Evolutionary conservation across 202 grass and related monocot genomes (phyloP).

Genomic region (Bolboschoenoplectus hybrid): DNA sequence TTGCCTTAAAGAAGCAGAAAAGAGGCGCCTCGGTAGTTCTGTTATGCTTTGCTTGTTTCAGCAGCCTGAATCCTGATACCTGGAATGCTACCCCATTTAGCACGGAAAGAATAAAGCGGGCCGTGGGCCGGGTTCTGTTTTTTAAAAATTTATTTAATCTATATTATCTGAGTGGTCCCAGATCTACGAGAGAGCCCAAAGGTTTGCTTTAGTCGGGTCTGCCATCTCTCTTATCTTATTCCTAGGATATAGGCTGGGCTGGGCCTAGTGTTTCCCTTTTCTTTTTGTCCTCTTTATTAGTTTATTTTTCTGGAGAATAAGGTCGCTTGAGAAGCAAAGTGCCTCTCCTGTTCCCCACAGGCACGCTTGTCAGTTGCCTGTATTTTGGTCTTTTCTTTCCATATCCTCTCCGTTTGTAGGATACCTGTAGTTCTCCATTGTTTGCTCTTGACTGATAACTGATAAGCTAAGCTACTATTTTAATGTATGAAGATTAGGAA

Average conservation of each 20-base stretch:
- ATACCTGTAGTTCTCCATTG: not conserved
- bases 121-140: constrained; percentile 29
- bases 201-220: constrained; percentile 25
- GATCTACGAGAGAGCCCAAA: constrained; percentile 23
- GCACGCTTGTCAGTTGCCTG: constrained; percentile 31
- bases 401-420: constrained; percentile 20
- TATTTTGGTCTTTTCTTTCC: not conserved
- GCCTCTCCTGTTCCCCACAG: constrained; percentile 20
- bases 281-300: not conserved
- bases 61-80: constrained; percentile 46
- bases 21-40: constrained; percentile 38
- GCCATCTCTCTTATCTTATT: not conserved
- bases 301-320: constrained; percentile 28
- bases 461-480: not conserved
- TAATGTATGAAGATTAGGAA: not conserved
- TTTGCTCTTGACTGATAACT: not conserved
- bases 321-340: constrained; percentile 38
- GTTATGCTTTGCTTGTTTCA: constrained; percentile 48
- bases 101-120: constrained; percentile 48
- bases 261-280: constrained; percentile 33
- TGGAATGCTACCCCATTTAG: constrained; percentile 41
- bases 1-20: constrained; percentile 43
- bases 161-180: constrained; percentile 22
- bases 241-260: constrained; percentile 27
- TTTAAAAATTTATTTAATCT: constrained; percentile 11